These are phyloP conservation scores for Agaricus subrufescens DNA, from an alignment of 768 basidiomycete genomes.

Conservation along the genomic window DNA sequence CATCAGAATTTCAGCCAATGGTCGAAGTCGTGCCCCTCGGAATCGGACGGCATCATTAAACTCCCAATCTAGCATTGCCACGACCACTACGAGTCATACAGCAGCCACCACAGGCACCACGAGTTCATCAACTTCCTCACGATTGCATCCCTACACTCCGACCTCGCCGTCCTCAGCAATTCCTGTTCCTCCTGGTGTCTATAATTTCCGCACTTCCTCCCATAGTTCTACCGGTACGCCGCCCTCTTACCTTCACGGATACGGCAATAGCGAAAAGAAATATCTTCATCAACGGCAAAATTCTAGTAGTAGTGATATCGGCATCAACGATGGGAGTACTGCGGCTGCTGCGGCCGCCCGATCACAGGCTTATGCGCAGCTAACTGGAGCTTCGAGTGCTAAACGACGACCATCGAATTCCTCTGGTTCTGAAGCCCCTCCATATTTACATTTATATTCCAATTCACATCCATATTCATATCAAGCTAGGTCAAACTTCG, in stretches of 20 bases:
- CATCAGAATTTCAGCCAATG: background rate
- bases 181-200: background rate
- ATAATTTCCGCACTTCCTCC: slow-evolving; percentile 5
- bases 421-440: slow-evolving; percentile 5
- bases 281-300: slow-evolving; percentile 1
- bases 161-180: background rate
- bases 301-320: slow-evolving; percentile 1
- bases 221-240: background rate
- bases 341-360: slow-evolving; percentile 6
- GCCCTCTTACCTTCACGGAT: slow-evolving; percentile 8
- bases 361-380: slow-evolving; percentile 8
- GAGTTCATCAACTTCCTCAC: slow-evolving; percentile 5
- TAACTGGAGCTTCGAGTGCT: slow-evolving; percentile 1
- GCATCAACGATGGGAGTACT: slow-evolving; percentile 1
- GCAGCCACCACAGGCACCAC: slow-evolving; percentile 4
- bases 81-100: slow-evolving; percentile 6
- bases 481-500: background rate
- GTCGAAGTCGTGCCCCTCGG: background rate
- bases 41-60: slow-evolving; percentile 7
- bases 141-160: slow-evolving; percentile 3
- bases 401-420: slow-evolving; percentile 10
- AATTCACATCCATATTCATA: background rate
- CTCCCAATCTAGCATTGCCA: slow-evolving; percentile 6
- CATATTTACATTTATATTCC: background rate
- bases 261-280: background rate